Conservation (phyloP, 768 basidiomycete species). For the Mycena floridula region DNA sequence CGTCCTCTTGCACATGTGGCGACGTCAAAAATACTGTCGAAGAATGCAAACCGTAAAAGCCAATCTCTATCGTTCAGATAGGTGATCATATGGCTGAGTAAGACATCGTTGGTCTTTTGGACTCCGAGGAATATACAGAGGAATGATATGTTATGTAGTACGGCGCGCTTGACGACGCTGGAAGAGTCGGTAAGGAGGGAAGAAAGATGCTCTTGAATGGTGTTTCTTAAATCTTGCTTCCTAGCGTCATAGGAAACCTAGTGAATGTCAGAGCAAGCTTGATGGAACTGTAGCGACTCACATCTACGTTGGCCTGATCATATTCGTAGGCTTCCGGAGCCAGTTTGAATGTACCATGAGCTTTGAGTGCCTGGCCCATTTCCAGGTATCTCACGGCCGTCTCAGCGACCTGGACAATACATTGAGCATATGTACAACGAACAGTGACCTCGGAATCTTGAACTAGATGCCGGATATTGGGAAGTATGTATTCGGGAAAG, state of each 20-base stretch:
- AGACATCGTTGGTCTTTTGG: constrained; percentile 89
- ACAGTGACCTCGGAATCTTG: constrained; percentile 83
- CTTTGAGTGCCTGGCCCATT: constrained; percentile 88
- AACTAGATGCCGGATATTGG: constrained; percentile 78
- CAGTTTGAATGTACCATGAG: constrained; percentile 68
- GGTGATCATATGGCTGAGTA: constrained; percentile 85
- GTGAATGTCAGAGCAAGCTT: too few relatives aligned
- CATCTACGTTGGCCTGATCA: constrained; percentile 80
- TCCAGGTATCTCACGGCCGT: constrained; percentile 86
- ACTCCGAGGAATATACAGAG: constrained; percentile 92
- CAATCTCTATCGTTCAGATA: constrained; percentile 90
- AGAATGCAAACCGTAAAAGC: constrained; percentile 86
- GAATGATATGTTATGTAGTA: constrained; percentile 79
- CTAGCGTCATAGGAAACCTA: constrained; percentile 90
- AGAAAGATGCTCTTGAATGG: constrained; percentile 83
- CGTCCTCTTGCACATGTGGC: constrained; percentile 89
- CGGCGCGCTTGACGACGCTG: constrained; percentile 85
- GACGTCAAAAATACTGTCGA: constrained; percentile 93
- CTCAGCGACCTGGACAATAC: constrained; percentile 79
- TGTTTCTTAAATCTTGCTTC: constrained; percentile 77
- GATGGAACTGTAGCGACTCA: constrained; percentile 19
- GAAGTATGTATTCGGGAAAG: constrained; percentile 93
- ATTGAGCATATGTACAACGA: constrained; percentile 75
- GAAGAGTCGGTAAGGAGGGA: constrained; percentile 85
- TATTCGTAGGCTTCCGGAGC: constrained; percentile 61